Evolutionary conservation across 345 rosid species (phyloP), one percentile per base, ranked within the genome.

Genomic region (Orychophragmus violaceus): DNA sequence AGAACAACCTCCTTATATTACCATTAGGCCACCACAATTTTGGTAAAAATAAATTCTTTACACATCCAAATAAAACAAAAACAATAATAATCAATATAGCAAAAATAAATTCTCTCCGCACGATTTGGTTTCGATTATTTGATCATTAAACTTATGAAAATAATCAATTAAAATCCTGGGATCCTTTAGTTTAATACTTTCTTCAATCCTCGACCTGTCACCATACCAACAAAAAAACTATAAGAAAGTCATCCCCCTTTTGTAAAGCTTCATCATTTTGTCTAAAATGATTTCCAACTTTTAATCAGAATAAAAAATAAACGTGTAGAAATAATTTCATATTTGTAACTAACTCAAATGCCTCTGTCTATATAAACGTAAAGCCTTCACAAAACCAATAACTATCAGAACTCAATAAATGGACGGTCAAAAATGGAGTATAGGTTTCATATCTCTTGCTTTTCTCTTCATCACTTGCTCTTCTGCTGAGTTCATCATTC

Each of bases 401-500:
- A 8, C 1, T n/a, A n/a, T n/a, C 45, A 57, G 27, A 61, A 6
- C 35, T 13, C 14, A 11, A 7, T 36, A 50, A 29, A 70, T 70
- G 74, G 46, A 29, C 25, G 3, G 1, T 61, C 19, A 22, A 21
- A 61, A 12, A 41, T 29, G 55, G 68, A 39, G 46, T 41, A 5
- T 41, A 19, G 46, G 46, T 41, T 41, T 42, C 24, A 8, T 61
- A 18, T 18, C 13, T 61, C 3, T 44, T 0, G 27, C 16, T 28
- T 44, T 27, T 44, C 12, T 28, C 8, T 61, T 25, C 12, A 44
- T 44, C 53, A 29, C 53, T 44, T 44, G 27, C 27, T 28, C 66
- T 44, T 44, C 39, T 61, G 53, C 53, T 17, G 53, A 61, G 41
- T 53, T 65, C 14, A 52, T 65, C 24, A 65, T 65, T 27, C 50